These are phyloP conservation scores for Kwoniella shandongensis DNA, from an alignment of 768 basidiomycete genomes.

Conservation along the genomic window DNA sequence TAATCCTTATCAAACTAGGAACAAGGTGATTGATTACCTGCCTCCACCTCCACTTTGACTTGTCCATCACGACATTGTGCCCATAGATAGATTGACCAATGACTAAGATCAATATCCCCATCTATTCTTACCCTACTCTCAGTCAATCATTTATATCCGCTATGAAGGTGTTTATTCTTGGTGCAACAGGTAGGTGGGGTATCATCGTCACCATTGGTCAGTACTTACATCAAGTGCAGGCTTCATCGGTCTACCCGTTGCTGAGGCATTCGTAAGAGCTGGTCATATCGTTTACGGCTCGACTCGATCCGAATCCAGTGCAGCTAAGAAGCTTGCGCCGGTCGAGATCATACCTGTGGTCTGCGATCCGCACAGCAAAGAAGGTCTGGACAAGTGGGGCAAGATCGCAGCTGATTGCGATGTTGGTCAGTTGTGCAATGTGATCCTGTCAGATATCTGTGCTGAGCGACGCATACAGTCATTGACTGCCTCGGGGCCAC, in stretches of 20 bases:
- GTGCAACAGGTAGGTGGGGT: slow-evolving; percentile 52
- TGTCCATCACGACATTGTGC: too few relatives aligned
- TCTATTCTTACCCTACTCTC: too few relatives aligned
- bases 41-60: neutral
- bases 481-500: slow-evolving; percentile 44
- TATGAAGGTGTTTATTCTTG: slow-evolving; percentile 52
- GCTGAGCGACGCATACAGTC: slow-evolving; percentile 16
- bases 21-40: too few relatives aligned
- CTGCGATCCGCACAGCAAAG: slow-evolving; percentile 21
- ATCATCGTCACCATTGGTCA: neutral
- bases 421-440: slow-evolving; percentile 28
- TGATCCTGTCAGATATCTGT: neutral
- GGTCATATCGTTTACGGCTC: slow-evolving; percentile 59
- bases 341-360: slow-evolving; percentile 58
- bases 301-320: slow-evolving; percentile 54
- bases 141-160: neutral
- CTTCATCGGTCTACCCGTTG: slow-evolving; percentile 57
- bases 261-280: slow-evolving; percentile 57
- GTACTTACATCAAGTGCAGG: too few relatives aligned
- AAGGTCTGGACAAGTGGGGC: slow-evolving; percentile 22
- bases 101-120: neutral
- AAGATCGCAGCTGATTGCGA: slow-evolving; percentile 26
- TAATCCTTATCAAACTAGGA: too few relatives aligned
- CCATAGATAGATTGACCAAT: too few relatives aligned
- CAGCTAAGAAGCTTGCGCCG: slow-evolving; percentile 52